Base-by-base conservation (phyloP, 2,329 filamentous ascomycete genomes). In the Lomentospora prolificans region DNA sequence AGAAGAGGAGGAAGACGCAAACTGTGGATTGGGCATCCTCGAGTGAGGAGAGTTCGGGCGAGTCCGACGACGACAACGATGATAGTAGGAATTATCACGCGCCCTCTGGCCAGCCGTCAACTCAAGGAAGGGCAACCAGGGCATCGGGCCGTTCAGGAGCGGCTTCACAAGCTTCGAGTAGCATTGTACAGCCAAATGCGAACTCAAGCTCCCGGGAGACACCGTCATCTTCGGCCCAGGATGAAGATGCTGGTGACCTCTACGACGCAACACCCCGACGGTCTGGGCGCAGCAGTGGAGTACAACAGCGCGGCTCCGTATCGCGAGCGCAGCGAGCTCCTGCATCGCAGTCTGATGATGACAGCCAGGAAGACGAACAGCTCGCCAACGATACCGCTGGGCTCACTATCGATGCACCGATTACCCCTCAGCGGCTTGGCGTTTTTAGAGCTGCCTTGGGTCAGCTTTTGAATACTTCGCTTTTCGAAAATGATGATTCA, bases 401-500 rank as follows among this genome's bases (percentile, higher is more conserved):
- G 31, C 69, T 75, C 27, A 70, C 66, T 54, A 74, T 74, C n/a
- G 61, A 71, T 58, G 58, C 63, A 0, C 74, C 79, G 1, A 84
- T 90, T 65, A 74, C 79, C 2, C 64, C 80, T 0, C 76, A 78
- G 41, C 81, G 94, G 41, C 72, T 96, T 25, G 74, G 80, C 4
- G 72, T 82, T 1, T 99, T 99, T 84, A 84, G 89, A 55, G 81
- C 82, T 9, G 82, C 87, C 2, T 77, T 99, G 3, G 94, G 94
- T 24, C 87, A 89, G 63, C 76, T 99, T 55, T 85, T 96, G 64
- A 86, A 86, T 63, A 86, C 87, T 0, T 78, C 82, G 10, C 70
- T 99, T n/a, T 99, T 99, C 67, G 82, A 85, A 30, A 89, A 95
- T 59, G 44, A 55, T 19, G 94, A 97, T 64, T 83, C 85, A 17